A percentile compares a stretch with the other conserved stretches of the same genome.
phyloP scores from a whole-genome alignment of 768 basidiomycete genomes.

The Boletellus ananas region DNA sequence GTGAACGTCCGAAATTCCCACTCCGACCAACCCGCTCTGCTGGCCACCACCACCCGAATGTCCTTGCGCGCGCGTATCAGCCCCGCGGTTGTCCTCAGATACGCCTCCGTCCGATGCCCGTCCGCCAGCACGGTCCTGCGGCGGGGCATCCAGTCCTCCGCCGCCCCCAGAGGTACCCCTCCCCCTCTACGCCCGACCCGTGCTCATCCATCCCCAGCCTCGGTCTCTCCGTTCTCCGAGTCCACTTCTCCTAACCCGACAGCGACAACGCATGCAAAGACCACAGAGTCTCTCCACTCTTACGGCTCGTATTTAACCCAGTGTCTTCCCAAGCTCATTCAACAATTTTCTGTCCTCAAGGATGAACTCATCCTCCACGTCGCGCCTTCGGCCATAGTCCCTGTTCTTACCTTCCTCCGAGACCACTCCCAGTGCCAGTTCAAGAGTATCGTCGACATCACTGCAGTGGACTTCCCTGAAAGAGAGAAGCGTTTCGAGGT shows the following conservation, averaged over 20 bases:
- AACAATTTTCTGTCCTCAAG: constrained; percentile 96
- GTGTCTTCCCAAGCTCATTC: constrained; percentile 94
- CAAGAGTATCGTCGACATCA: constrained; percentile 90
- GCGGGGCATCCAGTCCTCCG: constrained; percentile 47
- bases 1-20: constrained; percentile 22
- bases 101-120: constrained; percentile 34
- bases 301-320: constrained; percentile 93
- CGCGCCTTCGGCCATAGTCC: constrained; percentile 75
- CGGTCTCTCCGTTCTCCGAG: constrained; percentile 80
- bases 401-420: constrained; percentile 86
- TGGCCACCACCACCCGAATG: constrained; percentile 29
- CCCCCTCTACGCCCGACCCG: background rate
- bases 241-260: constrained; percentile 87
- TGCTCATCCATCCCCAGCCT: constrained; percentile 40
- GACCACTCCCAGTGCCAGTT: constrained; percentile 96
- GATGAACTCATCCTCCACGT: constrained; percentile 92
- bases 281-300: constrained; percentile 77
- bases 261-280: constrained; percentile 62
- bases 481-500: constrained; percentile 93
- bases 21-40: constrained; percentile 19
- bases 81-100: constrained; percentile 42
- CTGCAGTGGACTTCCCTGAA: constrained; percentile 93
- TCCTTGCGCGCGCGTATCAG: constrained; percentile 44
- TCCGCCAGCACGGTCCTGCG: constrained; percentile 24
- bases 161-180: constrained; percentile 44